These are phyloP conservation scores for Starmerella bombicola DNA, from an alignment of 805 yeast genomes.

Conservation along the genomic window DNA sequence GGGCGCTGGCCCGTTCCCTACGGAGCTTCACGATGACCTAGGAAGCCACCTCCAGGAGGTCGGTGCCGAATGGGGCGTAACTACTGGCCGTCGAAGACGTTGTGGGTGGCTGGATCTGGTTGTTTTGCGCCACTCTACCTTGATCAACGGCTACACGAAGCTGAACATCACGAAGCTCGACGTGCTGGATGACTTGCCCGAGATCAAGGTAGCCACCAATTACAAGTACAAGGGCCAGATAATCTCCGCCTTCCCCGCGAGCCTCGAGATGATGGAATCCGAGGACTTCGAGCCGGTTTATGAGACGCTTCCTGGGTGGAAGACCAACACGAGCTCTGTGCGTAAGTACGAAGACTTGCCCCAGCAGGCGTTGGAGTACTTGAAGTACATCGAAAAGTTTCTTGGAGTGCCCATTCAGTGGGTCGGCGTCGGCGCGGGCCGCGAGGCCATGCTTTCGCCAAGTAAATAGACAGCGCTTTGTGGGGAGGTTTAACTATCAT, in stretches of 20 bases:
- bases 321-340: conserved; percentile 62
- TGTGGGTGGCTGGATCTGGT: conserved; percentile 99
- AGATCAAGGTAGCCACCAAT: conserved; percentile 75
- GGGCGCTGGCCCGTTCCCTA: conserved; percentile 98
- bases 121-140: conserved; percentile 77
- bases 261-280: conserved; percentile 55
- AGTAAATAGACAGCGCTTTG: conserved; percentile 1
- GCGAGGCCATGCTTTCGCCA: conserved; percentile 67
- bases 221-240: conserved; percentile 69
- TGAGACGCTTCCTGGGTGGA: conserved; percentile 90
- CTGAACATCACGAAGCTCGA: conserved; percentile 91
- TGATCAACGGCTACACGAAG: conserved; percentile 89
- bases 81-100: conserved; percentile 97
- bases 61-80: conserved; percentile 95
- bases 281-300: conserved; percentile 80
- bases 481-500: too few species aligned
- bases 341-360: conserved; percentile 69
- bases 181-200: conserved; percentile 80
- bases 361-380: conserved; percentile 70
- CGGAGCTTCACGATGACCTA: conserved; percentile 78
- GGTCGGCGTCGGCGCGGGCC: conserved; percentile 98
- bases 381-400: conserved; percentile 74
- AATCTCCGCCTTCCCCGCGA: conserved; percentile 82
- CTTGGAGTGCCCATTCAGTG: conserved; percentile 77
- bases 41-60: conserved; percentile 82